Evolutionary conservation across 108 stramenopile species (phyloP).

Genomic region (Hondaea fermentalgiana): DNA sequence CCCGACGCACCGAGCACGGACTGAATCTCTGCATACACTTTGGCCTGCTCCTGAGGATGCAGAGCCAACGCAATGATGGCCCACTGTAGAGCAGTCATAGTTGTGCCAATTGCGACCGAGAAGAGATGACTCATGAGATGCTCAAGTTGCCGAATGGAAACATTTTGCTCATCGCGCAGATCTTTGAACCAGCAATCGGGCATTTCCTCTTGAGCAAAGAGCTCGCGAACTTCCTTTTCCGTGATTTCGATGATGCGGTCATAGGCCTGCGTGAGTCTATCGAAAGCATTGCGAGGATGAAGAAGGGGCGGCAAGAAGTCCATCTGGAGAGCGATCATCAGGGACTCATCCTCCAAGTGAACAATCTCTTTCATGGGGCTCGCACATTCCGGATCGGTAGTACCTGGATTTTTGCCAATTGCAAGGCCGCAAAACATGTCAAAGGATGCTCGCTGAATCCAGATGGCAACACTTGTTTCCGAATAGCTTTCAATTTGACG

Average conservation of each 20-base stretch:
- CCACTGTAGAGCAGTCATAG: neutral
- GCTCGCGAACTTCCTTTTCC: neutral
- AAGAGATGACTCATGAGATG: neutral
- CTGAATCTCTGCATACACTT: neutral
- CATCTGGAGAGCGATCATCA: neutral
- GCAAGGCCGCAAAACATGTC: neutral
- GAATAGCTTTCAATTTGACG: neutral
- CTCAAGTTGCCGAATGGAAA: neutral
- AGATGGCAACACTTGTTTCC: neutral
- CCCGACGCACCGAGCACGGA: neutral
- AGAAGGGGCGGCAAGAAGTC: neutral
- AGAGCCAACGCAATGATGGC: neutral
- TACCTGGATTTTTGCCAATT: neutral
- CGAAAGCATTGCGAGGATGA: neutral
- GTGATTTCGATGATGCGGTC: neutral
- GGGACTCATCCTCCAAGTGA: neutral
- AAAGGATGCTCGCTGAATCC: neutral
- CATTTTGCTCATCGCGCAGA: neutral
- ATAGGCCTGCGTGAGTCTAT: neutral
- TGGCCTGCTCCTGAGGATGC: neutral
- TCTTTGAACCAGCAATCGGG: neutral
- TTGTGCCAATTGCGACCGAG: neutral
- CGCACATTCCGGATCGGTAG: neutral
- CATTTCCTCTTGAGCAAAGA: neutral
- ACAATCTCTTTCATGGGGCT: neutral